Base-by-base conservation (phyloP, 116 monocot genomes). In the Cymodocea nodosa region DNA sequence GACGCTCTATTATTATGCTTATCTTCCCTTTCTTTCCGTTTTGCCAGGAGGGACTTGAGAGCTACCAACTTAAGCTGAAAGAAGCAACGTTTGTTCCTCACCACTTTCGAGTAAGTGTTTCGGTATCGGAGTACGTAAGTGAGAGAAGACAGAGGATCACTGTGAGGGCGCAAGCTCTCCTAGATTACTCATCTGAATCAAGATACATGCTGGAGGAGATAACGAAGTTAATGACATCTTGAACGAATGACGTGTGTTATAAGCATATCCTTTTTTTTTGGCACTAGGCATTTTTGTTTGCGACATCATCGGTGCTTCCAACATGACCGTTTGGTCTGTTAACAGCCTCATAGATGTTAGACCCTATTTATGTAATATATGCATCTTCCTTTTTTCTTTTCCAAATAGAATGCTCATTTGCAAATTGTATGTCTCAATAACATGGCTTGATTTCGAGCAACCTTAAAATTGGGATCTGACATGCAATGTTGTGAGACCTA, bases 11-110 rank as follows among this genome's bases (percentile, higher is more conserved):
- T 10, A 44, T 44, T 7, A 44, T 44, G 12, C 44, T 44, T 7
- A 44, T 44, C 8, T 44, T 18, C 7, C 6, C n/a, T 54, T 6
- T 54, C n/a, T 18, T 54, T 54, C 19, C 4, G n/a, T 16, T 7
- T 54, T 54, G 8, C 7, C 62, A 87, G 95, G 87, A 91, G 30
- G 98, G 91, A 4, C 78, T 86, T 20, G 98, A 91, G 24, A 83
- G 72, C 16, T 89, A 75, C 56, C 88, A 82, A 56, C 68, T 77
- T 49, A 98, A 77, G 57, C 72, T 98, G 51, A 98, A 92, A 39
- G 86, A 86, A 51, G 88, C 89, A 24, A 98, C 82, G 18, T 98
- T 88, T 89, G 78, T 80, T 74, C 88, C 84, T 35, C 82, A 91
- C 75, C 69, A 82, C 11, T 82, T 98, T 51, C 65, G 91, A 14